Conservation (phyloP, 257 asterid species). For the Solanum medicagineum region DNA sequence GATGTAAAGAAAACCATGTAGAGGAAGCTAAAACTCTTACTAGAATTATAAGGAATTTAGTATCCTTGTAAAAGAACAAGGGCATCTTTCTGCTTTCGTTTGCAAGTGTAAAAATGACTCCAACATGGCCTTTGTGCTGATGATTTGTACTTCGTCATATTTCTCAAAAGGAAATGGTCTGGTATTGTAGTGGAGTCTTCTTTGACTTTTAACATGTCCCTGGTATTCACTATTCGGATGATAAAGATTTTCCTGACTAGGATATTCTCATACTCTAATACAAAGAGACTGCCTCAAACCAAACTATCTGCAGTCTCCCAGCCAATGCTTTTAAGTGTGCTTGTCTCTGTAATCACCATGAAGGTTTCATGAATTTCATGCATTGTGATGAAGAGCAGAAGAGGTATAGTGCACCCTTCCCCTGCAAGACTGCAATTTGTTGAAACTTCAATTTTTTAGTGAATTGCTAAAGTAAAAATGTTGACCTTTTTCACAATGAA, state of each 20-base stretch:
- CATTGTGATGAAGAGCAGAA: constrained; percentile 19
- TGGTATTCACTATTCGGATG: constrained; percentile 28
- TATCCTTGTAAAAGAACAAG: background rate
- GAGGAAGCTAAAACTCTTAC: background rate
- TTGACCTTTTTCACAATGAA: background rate
- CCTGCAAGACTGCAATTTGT: background rate
- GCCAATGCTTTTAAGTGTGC: constrained; percentile 28
- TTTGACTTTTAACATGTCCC: constrained; percentile 3
- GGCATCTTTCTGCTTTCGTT: background rate
- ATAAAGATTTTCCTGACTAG: constrained; percentile 28
- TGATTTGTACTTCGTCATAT: background rate
- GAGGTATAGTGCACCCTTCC: constrained; percentile 13
- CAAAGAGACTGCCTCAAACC: constrained; percentile 40
- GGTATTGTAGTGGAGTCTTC: background rate
- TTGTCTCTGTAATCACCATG: constrained; percentile 33
- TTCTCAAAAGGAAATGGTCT: background rate
- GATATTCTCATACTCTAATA: constrained; percentile 22
- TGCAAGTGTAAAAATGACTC: background rate
- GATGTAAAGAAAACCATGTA: background rate
- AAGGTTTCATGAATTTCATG: constrained; percentile 33
- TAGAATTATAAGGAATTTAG: background rate
- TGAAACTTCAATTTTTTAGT: background rate
- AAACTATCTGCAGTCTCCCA: constrained; percentile 35
- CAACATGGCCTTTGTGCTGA: background rate
- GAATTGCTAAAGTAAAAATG: background rate